A percentile compares a stretch with the other conserved stretches of the same genome.
Evolutionary conservation across 129 eudicot species (phyloP).

Genomic region (Artemisia annua): DNA sequence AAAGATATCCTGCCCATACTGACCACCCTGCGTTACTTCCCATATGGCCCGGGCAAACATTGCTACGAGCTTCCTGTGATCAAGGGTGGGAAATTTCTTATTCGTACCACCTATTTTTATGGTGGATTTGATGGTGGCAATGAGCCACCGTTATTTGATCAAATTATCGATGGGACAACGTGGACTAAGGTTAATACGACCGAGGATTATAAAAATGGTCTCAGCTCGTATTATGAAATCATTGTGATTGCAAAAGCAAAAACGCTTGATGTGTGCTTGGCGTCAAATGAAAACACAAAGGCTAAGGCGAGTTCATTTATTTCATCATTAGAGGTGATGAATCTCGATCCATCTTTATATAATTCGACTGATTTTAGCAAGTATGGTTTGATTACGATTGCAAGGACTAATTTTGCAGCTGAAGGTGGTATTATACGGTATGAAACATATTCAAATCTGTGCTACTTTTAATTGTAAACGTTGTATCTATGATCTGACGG

Average conservation of each 20-base stretch:
- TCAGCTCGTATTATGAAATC: conserved; percentile 71
- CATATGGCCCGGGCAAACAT: conserved; percentile 41
- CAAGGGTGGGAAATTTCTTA: conserved; percentile 50
- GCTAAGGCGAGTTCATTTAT: conserved; percentile 57
- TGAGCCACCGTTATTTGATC: conserved; percentile 81
- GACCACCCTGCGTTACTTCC: conserved; percentile 61
- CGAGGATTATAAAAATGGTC: conserved; percentile 62
- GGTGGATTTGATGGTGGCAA: conserved; percentile 77
- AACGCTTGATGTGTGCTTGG: conserved; percentile 60
- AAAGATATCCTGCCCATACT: conserved; percentile 46
- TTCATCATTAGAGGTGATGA: conserved; percentile 56
- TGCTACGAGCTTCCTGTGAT: conserved; percentile 64
- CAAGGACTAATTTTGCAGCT: conserved; percentile 58
- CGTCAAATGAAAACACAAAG: conserved; percentile 53
- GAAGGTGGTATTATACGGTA: conserved; percentile 58
- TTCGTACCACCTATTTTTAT: conserved; percentile 72
- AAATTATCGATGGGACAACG: conserved; percentile 69
- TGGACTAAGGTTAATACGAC: conserved; percentile 84
- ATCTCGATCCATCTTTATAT: conserved; percentile 54
- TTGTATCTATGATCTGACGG: conserved; percentile 3
- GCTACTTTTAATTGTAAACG: not conserved
- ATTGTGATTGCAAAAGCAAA: conserved; percentile 43
- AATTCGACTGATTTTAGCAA: conserved; percentile 60
- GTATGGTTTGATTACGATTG: conserved; percentile 58
- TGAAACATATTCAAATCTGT: conserved; percentile 19